A percentile compares a stretch with the other conserved stretches of the same genome.
Evolutionary conservation across 495 filamentous ascomycete genomes (phyloP).

Genomic region (Neurospora discreta): DNA sequence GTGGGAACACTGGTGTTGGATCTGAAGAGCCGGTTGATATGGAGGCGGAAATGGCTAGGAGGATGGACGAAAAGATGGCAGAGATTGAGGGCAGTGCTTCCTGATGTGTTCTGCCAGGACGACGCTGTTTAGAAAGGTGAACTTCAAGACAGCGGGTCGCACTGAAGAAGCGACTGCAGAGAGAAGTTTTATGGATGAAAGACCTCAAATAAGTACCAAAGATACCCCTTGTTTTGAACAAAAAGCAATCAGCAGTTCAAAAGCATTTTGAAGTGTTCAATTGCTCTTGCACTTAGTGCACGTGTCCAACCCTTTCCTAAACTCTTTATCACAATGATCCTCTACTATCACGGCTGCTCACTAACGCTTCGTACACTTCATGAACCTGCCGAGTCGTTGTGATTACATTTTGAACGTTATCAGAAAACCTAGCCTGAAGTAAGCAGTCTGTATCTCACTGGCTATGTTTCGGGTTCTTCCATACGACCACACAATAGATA

Average conservation of each 20-base stretch:
- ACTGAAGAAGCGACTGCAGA: neutral
- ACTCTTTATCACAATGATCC: neutral
- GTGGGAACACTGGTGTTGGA: neutral
- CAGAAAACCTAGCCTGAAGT: neutral
- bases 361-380: neutral
- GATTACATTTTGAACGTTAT: neutral
- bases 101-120: neutral
- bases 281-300: neutral
- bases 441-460: neutral
- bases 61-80: constrained; percentile 43
- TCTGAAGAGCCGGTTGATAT: constrained; percentile 38
- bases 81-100: constrained; percentile 18
- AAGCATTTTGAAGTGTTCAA: neutral
- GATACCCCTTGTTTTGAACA: neutral
- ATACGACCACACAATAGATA: neutral
- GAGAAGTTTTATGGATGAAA: neutral
- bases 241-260: neutral
- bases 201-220: neutral
- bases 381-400: neutral
- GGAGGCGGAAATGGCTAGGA: constrained; percentile 49
- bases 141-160: neutral
- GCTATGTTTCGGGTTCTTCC: neutral
- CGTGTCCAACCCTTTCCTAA: neutral
- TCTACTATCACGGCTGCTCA: neutral
- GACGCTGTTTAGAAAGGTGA: neutral